phyloP scores from a whole-genome alignment of 1,139 yeast species.

The Diutina neorugosa region DNA sequence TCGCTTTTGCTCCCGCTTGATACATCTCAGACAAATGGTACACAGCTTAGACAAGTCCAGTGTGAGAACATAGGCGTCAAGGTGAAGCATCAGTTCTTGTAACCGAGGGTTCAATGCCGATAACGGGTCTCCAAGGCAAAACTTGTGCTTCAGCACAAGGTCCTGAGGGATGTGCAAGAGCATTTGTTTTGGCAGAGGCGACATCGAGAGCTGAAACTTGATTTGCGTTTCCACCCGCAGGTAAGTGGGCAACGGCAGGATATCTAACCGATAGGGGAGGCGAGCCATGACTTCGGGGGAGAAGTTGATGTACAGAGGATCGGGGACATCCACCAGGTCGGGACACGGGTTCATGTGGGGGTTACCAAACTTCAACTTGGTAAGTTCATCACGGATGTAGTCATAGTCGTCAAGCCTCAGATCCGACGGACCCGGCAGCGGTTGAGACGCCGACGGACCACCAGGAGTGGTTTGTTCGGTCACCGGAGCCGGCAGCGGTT shows the following conservation, averaged over 20 bases:
- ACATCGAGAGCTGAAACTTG: conserved; percentile 52
- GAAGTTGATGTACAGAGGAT: conserved; percentile 26
- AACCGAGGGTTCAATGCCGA: conserved; percentile 32
- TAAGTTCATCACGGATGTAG: conserved; percentile 36
- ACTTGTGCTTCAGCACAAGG: conserved; percentile 75
- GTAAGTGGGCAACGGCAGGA: conserved; percentile 57
- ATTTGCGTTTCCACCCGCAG: conserved; percentile 95
- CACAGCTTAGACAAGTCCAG: conserved; percentile 43
- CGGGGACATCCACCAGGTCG: conserved; percentile 17
- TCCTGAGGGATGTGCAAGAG: conserved; percentile 75
- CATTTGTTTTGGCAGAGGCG: conserved; percentile 64
- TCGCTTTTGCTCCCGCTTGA: conserved; percentile 83
- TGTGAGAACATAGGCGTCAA: conserved; percentile 61
- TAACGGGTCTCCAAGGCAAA: conserved; percentile 44
- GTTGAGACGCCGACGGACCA: background rate
- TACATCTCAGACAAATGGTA: conserved; percentile 76
- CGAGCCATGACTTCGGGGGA: conserved; percentile 22
- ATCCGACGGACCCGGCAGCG: background rate
- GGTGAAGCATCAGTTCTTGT: conserved; percentile 39
- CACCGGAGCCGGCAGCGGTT: background rate
- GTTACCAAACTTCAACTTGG: conserved; percentile 48
- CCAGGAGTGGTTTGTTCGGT: background rate
- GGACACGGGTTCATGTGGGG: conserved; percentile 29
- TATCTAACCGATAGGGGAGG: conserved; percentile 46
- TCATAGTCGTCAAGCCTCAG: conserved; percentile 24